Percentiles rank a stretch among this genome's conserved stretches.
Evolutionary conservation across 208 protist species (phyloP).

Genomic region (Lotmaria passim): DNA sequence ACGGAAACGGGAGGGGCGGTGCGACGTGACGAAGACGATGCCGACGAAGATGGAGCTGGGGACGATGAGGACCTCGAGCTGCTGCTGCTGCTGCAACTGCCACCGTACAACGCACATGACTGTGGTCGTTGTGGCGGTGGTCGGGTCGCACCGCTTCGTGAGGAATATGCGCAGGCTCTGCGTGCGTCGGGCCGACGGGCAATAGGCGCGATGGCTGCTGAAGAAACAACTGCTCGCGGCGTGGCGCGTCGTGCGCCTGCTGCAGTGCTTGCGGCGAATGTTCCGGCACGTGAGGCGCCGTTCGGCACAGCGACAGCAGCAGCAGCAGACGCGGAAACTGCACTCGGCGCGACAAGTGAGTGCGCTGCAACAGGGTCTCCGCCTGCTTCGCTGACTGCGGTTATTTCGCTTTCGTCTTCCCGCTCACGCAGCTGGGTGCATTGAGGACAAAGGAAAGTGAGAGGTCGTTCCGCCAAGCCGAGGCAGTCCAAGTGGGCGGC

Average conservation of each 20-base stretch:
- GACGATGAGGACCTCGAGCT: background rate
- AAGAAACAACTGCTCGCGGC: no score
- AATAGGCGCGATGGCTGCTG: background rate
- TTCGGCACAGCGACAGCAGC: background rate
- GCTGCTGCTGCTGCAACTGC: constrained; percentile 9
- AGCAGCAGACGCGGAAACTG: background rate
- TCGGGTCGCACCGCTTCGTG: background rate
- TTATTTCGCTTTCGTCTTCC: background rate
- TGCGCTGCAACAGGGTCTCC: background rate
- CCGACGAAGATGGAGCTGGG: background rate
- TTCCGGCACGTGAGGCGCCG: background rate
- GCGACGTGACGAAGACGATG: background rate
- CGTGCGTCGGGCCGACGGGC: background rate
- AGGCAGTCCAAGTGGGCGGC: constrained; percentile 83
- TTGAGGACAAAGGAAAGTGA: constrained; percentile 69
- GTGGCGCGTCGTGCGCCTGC: no score
- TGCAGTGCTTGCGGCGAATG: no score
- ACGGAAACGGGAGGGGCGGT: background rate
- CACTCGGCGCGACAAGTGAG: background rate
- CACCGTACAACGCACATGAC: background rate
- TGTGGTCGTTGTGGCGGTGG: background rate
- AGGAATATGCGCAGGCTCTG: no score
- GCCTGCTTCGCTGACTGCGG: background rate
- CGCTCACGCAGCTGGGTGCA: constrained; percentile 49
- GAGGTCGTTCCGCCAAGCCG: constrained; percentile 53